Evolutionary conservation across 2,329 filamentous ascomycete genomes (phyloP), one percentile per base, ranked within the genome.

Genomic region (Magnaporthiopsis incrustans): DNA sequence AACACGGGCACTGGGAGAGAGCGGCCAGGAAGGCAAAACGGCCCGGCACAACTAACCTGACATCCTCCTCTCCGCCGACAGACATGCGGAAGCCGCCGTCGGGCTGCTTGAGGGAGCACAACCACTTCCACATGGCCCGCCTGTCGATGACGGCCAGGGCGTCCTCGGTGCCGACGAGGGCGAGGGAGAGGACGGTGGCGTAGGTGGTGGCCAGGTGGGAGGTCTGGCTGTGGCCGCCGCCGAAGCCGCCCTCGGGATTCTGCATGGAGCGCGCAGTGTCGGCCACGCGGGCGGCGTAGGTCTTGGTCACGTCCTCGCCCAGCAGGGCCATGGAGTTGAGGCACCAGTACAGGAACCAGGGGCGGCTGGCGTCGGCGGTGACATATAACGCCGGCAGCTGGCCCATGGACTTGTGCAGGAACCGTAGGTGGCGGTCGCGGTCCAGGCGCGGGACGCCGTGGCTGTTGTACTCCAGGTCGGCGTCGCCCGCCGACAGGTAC

Each of bases 301-400:
- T 76, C 22, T 27, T 38, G 38, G 76, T 76, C 60, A 85, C 80
- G 73, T 97, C 91, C 72, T 92, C 86, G 60, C 91, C 92, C 61
- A 99, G 78, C 44, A 93, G 80, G 32, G 83, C 80, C 68, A 99
- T 80, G 2, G 85, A 92, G 44, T 88, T 85, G 63, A 98, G 80
- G 63, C 85, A 90, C 95, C 95, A 99, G 78, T 97, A 98, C 68
- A 97, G 82, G 71, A 97, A 85, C 95, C 95, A 99, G 12, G 95
- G 93, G 64, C 94, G 82, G 73, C 90, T 93, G 38, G 95, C 89
- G 79, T 99, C 95, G 69, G 92, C 85, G 61, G 82, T 82, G 63
- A 89, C 86, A 75, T 89, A 97, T 4, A 79, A 79, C 10, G 83
- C 78, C 0, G 94, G 91, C 66, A 96, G 85, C 61, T 79, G 80